Evolutionary conservation across 208 protist species (phyloP).

Genomic region (Spongospora subterranea): DNA sequence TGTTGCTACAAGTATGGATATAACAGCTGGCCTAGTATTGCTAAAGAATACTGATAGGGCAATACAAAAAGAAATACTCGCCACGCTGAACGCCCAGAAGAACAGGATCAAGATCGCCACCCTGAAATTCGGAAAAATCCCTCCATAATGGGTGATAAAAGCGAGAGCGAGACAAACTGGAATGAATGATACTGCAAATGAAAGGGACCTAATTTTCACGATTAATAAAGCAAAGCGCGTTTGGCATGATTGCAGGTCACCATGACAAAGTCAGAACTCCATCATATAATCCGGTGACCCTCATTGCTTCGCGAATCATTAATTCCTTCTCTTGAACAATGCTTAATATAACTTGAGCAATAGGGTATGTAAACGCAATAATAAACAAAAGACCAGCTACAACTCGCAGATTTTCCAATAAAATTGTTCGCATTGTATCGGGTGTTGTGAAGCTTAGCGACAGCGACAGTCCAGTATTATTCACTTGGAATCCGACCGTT

Average conservation of each 20-base stretch:
- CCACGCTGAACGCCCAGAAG: neutral
- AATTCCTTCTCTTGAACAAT: conserved; percentile 65
- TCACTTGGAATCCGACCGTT: neutral
- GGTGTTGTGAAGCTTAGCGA: conserved; percentile 1
- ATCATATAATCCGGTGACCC: conserved; percentile 48
- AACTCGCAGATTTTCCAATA: conserved; percentile 12
- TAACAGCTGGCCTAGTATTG: neutral
- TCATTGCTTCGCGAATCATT: conserved; percentile 56
- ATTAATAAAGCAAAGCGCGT: neutral
- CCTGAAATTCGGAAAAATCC: neutral
- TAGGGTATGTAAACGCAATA: conserved; percentile 50
- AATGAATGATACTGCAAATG: neutral
- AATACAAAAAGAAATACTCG: conserved; percentile 1
- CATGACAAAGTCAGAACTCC: neutral
- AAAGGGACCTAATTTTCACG: neutral
- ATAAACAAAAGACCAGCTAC: conserved; percentile 55
- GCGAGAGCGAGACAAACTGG: neutral
- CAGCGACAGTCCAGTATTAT: neutral
- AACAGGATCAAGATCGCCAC: neutral
- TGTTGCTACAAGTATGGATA: neutral
- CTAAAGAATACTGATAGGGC: conserved; percentile 22
- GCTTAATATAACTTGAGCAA: conserved; percentile 17
- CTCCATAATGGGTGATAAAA: conserved; percentile 47
- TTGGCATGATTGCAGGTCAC: neutral
- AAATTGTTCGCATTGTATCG: neutral